phyloP scores from a whole-genome alignment of 225 moss, liverwort and hornwort species.

The Polytrichum commune region DNA sequence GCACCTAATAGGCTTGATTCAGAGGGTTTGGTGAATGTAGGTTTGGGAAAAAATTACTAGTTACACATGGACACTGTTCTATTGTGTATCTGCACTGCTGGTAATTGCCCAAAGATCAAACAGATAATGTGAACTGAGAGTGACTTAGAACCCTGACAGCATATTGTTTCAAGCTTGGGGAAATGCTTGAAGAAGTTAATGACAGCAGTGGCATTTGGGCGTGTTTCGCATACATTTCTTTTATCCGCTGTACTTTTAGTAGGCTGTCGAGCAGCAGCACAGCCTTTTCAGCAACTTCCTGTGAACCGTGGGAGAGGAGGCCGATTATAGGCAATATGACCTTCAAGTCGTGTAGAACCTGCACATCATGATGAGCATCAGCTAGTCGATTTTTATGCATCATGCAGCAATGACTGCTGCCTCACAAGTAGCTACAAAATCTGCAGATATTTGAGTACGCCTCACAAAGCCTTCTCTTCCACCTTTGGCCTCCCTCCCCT shows the following conservation, averaged over 20 bases:
- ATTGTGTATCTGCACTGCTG: too few species aligned
- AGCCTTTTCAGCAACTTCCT: conserved; percentile 25
- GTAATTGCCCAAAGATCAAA: not conserved
- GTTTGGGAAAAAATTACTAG: too few species aligned
- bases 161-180: not conserved
- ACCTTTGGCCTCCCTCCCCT: too few species aligned
- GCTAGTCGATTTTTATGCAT: too few species aligned
- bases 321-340: conserved; percentile 29
- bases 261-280: conserved; percentile 28
- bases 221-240: conserved; percentile 21
- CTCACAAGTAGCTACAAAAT: too few species aligned
- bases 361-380: not conserved
- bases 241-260: conserved; percentile 23
- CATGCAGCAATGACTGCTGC: too few species aligned
- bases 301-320: conserved; percentile 30
- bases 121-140: not conserved
- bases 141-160: not conserved
- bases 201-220: conserved; percentile 24
- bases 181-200: not conserved
- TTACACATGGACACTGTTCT: too few species aligned
- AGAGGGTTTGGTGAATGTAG: too few species aligned
- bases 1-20: too few species aligned
- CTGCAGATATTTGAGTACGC: too few species aligned
- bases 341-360: conserved; percentile 24
- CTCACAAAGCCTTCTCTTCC: too few species aligned